phyloP scores from a whole-genome alignment of 2,329 filamentous ascomycete species.

The Cordyceps farinosa region DNA sequence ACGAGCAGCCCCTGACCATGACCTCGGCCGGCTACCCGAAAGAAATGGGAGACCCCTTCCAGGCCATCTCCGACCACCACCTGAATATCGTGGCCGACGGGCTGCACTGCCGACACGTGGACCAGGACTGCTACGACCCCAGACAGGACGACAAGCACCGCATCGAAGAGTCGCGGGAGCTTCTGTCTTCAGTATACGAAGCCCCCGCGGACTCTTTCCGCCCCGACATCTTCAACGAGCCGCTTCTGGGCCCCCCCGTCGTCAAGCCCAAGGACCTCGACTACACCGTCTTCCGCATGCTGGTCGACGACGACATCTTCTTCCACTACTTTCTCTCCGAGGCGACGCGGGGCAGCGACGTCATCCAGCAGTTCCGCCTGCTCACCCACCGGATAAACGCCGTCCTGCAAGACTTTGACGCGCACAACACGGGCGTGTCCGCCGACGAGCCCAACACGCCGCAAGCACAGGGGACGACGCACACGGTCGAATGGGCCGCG shows the following conservation, averaged over 20 bases:
- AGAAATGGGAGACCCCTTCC: slow-evolving; percentile 47
- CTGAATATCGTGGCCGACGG: slow-evolving; percentile 50
- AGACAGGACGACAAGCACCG: slow-evolving; percentile 35
- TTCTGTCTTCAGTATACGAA: slow-evolving; percentile 45
- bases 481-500: slow-evolving; percentile 47
- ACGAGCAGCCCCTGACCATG: slow-evolving; percentile 39
- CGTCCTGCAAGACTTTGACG: slow-evolving; percentile 44
- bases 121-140: slow-evolving; percentile 26
- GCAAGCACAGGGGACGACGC: background rate
- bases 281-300: slow-evolving; percentile 50
- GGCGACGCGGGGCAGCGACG: slow-evolving; percentile 41
- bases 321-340: slow-evolving; percentile 50
- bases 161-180: slow-evolving; percentile 48
- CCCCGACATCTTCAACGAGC: slow-evolving; percentile 43
- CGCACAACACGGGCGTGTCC: slow-evolving; percentile 25
- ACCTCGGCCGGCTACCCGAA: slow-evolving; percentile 40
- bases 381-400: slow-evolving; percentile 46
- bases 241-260: slow-evolving; percentile 34
- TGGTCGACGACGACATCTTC: slow-evolving; percentile 52
- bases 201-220: slow-evolving; percentile 41
- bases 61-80: slow-evolving; percentile 47
- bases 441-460: background rate
- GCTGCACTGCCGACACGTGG: slow-evolving; percentile 46
- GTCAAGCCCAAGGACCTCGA: slow-evolving; percentile 40
- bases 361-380: slow-evolving; percentile 46